These are phyloP conservation scores for Solanum appendiculatum DNA, from an alignment of 257 asterid species.

Conservation along the genomic window DNA sequence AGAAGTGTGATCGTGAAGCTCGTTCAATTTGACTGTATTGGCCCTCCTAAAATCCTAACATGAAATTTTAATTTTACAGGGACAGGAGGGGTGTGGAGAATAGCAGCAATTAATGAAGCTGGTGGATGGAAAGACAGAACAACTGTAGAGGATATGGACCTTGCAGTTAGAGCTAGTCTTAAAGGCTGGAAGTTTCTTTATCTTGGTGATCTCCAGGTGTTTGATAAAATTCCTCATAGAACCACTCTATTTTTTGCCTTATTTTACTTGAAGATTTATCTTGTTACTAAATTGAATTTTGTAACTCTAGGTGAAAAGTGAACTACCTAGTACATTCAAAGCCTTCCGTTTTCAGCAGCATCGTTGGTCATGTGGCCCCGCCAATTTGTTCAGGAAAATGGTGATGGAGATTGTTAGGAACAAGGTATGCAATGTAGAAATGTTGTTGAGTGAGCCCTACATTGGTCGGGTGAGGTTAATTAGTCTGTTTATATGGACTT, in stretches of 20 bases:
- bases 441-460: neutral
- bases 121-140: constrained; percentile 72
- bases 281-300: neutral
- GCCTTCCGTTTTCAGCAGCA: constrained; percentile 67
- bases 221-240: neutral
- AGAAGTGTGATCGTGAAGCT: accelerated
- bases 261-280: neutral
- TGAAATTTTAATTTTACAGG: constrained; percentile 14
- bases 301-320: constrained; percentile 42
- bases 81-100: constrained; percentile 70
- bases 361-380: constrained; percentile 66
- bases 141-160: constrained; percentile 61
- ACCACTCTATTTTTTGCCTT: neutral
- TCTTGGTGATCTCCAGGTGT: constrained; percentile 50
- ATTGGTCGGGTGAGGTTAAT: neutral
- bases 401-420: constrained; percentile 36
- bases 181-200: constrained; percentile 66
- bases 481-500: neutral
- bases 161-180: constrained; percentile 63
- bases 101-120: constrained; percentile 46
- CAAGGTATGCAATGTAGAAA: constrained; percentile 18
- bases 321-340: constrained; percentile 60
- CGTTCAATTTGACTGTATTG: neutral
- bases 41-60: neutral
- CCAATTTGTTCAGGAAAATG: constrained; percentile 53